A percentile compares a stretch with the other conserved stretches of the same genome.
These are phyloP conservation scores for Globisporangium spiculum DNA, from an alignment of 352 stramenopile genomes.

Conservation along the genomic window DNA sequence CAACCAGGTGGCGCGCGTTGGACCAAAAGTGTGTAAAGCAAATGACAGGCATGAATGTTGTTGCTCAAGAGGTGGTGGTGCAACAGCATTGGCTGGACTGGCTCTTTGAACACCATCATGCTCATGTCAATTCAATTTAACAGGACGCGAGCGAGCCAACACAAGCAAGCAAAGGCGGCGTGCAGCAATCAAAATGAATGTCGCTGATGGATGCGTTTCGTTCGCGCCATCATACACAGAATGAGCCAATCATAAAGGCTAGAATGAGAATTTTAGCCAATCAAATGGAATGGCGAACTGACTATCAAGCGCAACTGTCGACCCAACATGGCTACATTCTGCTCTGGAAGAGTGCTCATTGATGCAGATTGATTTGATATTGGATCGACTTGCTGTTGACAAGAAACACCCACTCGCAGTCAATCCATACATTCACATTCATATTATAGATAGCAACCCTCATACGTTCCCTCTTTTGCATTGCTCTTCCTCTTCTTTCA, in stretches of 20 bases:
- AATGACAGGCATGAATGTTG: neutral
- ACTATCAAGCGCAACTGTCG: neutral
- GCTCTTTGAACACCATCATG: neutral
- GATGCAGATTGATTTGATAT: neutral
- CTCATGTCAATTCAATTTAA: neutral
- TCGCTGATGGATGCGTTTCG: neutral
- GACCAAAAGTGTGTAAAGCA: neutral
- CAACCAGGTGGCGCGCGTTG: neutral
- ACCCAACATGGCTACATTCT: neutral
- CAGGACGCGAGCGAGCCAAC: neutral
- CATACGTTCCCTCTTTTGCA: neutral
- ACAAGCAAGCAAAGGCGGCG: neutral
- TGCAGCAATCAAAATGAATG: neutral
- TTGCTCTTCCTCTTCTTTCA: neutral
- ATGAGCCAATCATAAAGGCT: neutral
- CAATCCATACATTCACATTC: slow-evolving; percentile 7
- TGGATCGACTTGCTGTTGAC: neutral
- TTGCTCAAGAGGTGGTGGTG: neutral
- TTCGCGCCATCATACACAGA: neutral
- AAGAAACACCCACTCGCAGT: neutral
- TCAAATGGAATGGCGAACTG: neutral
- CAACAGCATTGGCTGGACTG: neutral
- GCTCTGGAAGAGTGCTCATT: too few species aligned
- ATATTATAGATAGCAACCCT: slow-evolving; percentile 9
- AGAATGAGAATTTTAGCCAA: neutral